A percentile compares a stretch with the other conserved stretches of the same genome.
phyloP scores from a whole-genome alignment of 257 asterid genomes.

The Capsicum rhomboideum region DNA sequence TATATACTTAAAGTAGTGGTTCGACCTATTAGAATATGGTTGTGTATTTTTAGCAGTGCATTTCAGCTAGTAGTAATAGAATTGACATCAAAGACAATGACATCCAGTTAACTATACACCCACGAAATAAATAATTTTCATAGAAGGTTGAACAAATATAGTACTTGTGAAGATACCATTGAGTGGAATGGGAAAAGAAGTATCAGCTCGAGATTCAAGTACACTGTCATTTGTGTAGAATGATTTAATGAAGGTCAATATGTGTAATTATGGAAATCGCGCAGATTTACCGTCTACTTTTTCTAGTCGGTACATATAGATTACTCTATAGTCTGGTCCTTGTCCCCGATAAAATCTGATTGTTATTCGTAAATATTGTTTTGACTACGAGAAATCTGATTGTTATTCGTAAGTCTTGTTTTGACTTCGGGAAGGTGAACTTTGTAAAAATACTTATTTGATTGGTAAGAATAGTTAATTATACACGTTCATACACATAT shows the following conservation, averaged over 20 bases:
- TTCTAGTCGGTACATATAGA: too few species aligned
- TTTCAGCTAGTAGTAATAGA: not conserved
- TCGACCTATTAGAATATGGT: not conserved
- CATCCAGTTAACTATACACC: not conserved
- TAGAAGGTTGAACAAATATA: not conserved
- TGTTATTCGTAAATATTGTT: too few species aligned
- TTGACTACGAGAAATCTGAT: too few species aligned
- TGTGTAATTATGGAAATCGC: not conserved
- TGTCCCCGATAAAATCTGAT: too few species aligned
- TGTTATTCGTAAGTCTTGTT: too few species aligned
- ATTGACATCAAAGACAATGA: not conserved
- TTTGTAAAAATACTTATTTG: too few species aligned
- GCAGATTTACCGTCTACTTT: too few species aligned
- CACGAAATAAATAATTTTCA: not conserved
- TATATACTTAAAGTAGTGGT: not conserved
- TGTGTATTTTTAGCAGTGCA: not conserved
- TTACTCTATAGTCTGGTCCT: too few species aligned
- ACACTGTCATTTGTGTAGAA: not conserved
- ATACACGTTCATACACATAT: too few species aligned
- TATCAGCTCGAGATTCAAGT: not conserved
- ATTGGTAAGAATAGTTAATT: too few species aligned
- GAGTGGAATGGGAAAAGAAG: not conserved
- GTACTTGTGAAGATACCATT: not conserved
- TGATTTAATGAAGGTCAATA: not conserved
- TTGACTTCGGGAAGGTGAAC: too few species aligned